Conservation (phyloP, 768 basidiomycete genomes). For the Coprinellus micaceus region DNA sequence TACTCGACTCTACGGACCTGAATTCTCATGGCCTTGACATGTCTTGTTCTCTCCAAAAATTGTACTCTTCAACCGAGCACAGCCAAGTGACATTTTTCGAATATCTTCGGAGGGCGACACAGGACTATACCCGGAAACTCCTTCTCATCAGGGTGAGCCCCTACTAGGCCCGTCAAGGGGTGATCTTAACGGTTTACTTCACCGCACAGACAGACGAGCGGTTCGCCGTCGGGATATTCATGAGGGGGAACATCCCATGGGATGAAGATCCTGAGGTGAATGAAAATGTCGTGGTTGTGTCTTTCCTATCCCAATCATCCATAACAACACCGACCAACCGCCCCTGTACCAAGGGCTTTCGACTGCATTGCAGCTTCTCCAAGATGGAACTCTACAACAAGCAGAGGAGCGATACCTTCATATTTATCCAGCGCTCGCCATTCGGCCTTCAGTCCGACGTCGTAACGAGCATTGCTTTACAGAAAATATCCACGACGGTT, state of each 20-base stretch:
- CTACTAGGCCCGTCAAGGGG: neutral
- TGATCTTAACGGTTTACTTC: neutral
- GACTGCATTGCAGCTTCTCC: constrained; percentile 52
- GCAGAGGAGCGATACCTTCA: constrained; percentile 49
- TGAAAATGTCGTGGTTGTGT: constrained; percentile 58
- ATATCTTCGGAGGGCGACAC: constrained; percentile 51
- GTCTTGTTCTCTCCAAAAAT: constrained; percentile 54
- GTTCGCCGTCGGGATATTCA: constrained; percentile 61
- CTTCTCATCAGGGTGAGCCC: constrained; percentile 51
- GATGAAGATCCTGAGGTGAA: constrained; percentile 55
- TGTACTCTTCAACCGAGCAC: constrained; percentile 54
- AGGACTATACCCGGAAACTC: constrained; percentile 56
- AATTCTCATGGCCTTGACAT: constrained; percentile 46
- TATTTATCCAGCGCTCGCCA: constrained; percentile 52
- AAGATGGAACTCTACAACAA: constrained; percentile 59
- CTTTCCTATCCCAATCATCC: constrained; percentile 55
- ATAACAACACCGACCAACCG: constrained; percentile 44
- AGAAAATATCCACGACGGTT: constrained; percentile 55
- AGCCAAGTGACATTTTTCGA: constrained; percentile 58
- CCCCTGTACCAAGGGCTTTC: constrained; percentile 50
- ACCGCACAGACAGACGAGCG: constrained; percentile 51
- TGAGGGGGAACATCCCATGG: constrained; percentile 56
- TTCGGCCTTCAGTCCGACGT: constrained; percentile 43
- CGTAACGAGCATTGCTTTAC: constrained; percentile 56
- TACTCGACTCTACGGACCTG: constrained; percentile 48